Base-by-base conservation (phyloP, 345 rosid genomes). In the Leavenworthia alabamica region DNA sequence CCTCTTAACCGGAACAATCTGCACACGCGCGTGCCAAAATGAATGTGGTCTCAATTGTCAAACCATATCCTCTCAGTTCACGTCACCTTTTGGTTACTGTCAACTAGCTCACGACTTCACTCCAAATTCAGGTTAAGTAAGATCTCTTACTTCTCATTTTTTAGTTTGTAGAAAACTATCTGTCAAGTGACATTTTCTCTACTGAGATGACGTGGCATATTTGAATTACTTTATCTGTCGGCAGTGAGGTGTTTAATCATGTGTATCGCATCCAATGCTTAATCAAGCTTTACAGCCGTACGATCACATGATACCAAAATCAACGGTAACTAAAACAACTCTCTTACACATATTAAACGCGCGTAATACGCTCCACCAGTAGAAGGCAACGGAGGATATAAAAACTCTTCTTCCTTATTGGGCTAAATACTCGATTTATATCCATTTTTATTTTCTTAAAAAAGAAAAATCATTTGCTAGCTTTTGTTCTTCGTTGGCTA, bases 151-250 rank as follows among this genome's bases (percentile, higher is more conserved):
- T 8, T n/a, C 27, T 16, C 8, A 8, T 3, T 13, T 1, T 54
- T 35, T 11, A 7, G 7, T 19, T n/a, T 14, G 11, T n/a, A 8
- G 10, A 8, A 11, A 10, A 20, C 20, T 48, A 48, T 48, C 32
- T 15, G 45, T 15, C 10, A n/a, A 16, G 22, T 23, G 27, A 16
- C 22, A 35, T 3, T 5, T n/a, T 63, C n/a, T 49, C 28, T 14
- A 54, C 39, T 2, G 45, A 28, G 55, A 4, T 60, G 17, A 68
- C 62, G 62, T 60, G 67, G 67, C 74, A 46, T 42, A 19, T 13
- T 1, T 23, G 39, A 62, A 70, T 70, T 28, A 61, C 48, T 46
- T 77, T 72, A 76, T 73, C 53, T 78, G 88, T 86, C 86, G 83
- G 83, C 80, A 69, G n/a, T 48, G 64, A 20, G 55, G 58, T 71